Evolutionary conservation across 225 moss, liverwort and hornwort species (phyloP), one percentile per base, ranked within the genome.

Genomic region (Bryum argenteum): DNA sequence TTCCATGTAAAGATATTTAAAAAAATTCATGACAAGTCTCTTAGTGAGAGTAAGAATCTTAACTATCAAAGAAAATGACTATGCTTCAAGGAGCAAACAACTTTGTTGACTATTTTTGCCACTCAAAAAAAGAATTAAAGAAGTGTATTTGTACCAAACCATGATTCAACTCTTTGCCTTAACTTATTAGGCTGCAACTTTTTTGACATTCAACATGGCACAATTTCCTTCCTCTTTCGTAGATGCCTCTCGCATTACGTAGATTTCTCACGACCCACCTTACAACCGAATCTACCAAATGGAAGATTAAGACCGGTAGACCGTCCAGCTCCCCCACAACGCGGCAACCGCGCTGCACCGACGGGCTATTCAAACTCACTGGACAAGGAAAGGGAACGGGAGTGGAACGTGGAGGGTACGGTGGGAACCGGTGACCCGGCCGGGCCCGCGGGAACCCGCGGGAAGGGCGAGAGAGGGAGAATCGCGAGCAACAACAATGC

Each of bases 381-480:
- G 50, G 21, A 42, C 37, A 58, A 62, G 50, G 38, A 2, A 0
- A 0, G 17, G 11, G 56, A 57, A 33, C 71, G 15, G 0, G 0
- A 8, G 0, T 52, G 37, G 58, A 72, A 23, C 52, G n/a, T 0
- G 0, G 0, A 0, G 64, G 18, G 71, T 65, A 70, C 75, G 59
- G 65, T 44, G 61, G 76, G 62, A 63, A 68, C 77, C 16, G 47
- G 73, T 18, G 60, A 44, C 59, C 77, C 58, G 59, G 69, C 63
- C 59, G 59, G 73, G 69, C 69, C 69, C 77, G 73, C 60, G 45
- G 44, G 74, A 75, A 81, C 74, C 81, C 76, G 80, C 76, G 72
- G 76, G 81, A 81, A 77, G 81, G 63, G 65, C 64, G 81, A 69
- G 76, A 77, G 77, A 77, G 81, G 63, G 65, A 69, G 81, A 69